phyloP scores from a whole-genome alignment of 106 monocot species.

The Vanilla planifolia region DNA sequence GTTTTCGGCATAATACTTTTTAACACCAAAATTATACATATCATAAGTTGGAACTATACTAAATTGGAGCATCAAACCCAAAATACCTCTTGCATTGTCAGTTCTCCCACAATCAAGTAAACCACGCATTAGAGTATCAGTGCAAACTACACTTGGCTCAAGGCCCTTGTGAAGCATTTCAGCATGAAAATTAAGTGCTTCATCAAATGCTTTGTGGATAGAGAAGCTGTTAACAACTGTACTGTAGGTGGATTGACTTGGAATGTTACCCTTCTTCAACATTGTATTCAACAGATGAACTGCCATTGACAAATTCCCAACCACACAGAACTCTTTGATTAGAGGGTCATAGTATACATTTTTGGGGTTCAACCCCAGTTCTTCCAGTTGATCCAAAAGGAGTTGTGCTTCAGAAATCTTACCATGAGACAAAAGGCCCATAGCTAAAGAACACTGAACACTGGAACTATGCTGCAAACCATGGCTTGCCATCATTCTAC shows the following conservation, averaged over 20 bases:
- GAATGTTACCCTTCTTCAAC: constrained; percentile 60
- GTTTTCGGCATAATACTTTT: constrained; percentile 42
- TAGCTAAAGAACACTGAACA: constrained; percentile 33
- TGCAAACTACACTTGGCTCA: constrained; percentile 27
- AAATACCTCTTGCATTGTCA: constrained; percentile 46
- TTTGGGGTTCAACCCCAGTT: constrained; percentile 17
- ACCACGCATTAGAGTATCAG: constrained; percentile 33
- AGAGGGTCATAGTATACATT: constrained; percentile 35
- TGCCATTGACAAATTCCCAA: constrained; percentile 45
- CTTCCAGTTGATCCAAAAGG: constrained; percentile 27
- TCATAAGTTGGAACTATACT: constrained; percentile 32
- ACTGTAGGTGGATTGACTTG: constrained; percentile 67
- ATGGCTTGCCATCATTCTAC: constrained; percentile 37
- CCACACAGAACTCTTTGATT: constrained; percentile 49
- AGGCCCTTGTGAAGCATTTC: constrained; percentile 67
- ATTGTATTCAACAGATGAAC: constrained; percentile 62
- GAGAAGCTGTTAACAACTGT: constrained; percentile 43
- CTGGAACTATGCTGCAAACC: constrained; percentile 49
- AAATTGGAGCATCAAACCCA: constrained; percentile 33
- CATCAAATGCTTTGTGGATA: constrained; percentile 38
- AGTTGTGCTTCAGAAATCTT: constrained; percentile 44
- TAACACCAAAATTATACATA: constrained; percentile 50
- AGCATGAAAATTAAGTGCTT: constrained; percentile 65
- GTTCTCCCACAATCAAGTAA: constrained; percentile 57
- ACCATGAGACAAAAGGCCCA: constrained; percentile 31